Base-by-base conservation (phyloP, 1,139 yeast species). In the Petasospora fabianii region DNA sequence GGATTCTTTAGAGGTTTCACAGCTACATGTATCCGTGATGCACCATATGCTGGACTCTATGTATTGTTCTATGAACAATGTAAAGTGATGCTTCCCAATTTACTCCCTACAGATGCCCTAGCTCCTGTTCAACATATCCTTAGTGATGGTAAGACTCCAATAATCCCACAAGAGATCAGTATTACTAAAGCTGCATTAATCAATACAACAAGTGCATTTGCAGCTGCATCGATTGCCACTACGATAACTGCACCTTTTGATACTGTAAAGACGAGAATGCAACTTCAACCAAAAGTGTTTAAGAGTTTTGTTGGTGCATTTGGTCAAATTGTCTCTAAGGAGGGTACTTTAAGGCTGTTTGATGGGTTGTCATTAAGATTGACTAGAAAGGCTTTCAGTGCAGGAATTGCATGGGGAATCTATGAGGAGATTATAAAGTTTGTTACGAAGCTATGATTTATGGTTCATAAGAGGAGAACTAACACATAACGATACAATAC, bases 361-460 rank as follows among this genome's bases (percentile, higher is more conserved):
- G 80, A 87, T 57, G 98, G 98, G 0, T 65, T 92, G 31, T 77
- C 90, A 32, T 69, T 92, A 49, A 68, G 98, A 46, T 70, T 92
- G 39, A 72, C 85, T 4, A 71, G 98, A 52, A 92, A 92, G 61
- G 96, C 95, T 0, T 62, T 86, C 43, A 83, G 95, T 60, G 92
- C 97, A 0, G 97, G 96, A 2, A 88, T 92, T 44, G 88, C 96
- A 38, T 92, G 98, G 98, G 86, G 96, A 49, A 82, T 92, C 22
- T 92, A 90, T 58, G 98, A 90, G 61, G 97, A 92, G 58, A 46
- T 46, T 18, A 34, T 46, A 30, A 46, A 43, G 35, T 14, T 38
- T 27, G 44, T 41, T 13, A 33, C 29, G 39, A 30, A 35, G 36
- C 29, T 34, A 32, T 35, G 36, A 22, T 22, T n/a, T n/a, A n/a